Base-by-base conservation (phyloP, 1,284 basidiomycete genomes). In the Microbotryum saponariae region DNA sequence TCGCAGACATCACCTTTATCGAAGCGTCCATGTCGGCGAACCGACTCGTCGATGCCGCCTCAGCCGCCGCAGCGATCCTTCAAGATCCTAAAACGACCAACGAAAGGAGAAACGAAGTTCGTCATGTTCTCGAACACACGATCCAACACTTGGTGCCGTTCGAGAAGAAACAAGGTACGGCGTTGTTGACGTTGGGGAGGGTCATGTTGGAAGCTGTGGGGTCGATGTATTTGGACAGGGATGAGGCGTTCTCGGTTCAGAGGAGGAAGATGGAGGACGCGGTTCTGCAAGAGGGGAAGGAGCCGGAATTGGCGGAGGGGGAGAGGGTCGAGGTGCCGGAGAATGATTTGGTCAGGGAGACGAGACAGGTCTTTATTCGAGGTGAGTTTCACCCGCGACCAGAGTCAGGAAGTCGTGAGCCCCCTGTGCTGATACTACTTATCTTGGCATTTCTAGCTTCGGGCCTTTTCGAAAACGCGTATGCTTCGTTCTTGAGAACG, bases 241-340 rank as follows among this genome's bases (percentile, higher is more conserved):
- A 57, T 8, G 56, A 62, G 29, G 55, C 56, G 6, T 56, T 55
- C 46, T 27, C 59, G 50, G 58, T 49, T 5, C 59, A 60, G 42
- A 45, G 63, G 45, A 51, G 68, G 49, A 44, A 46, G 42, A 16
- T 53, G 27, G 67, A 65, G n/a, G 73, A 74, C 16, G 76, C 76
- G 27, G 79, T 78, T 48, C 76, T 76, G 14, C 66, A 60, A 6
- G 54, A 74, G n/a, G 77, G 76, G 16, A 74, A 74, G 21, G 77
- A 77, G 27, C 79, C 77, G 50, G 76, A 76, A 9, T 65, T 58
- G 20, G 52, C 61, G 29, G 64, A 59, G 55, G 58, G 50, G 33
- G 55, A 25, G 23, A 8, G 9, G 14, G 46, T 12, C 6, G 37
- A 54, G 42, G 61, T 69, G 14, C 68, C 68, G 10, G 68, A 69